Percentiles rank a stretch among this genome's conserved stretches.
Evolutionary conservation across 805 yeast genomes (phyloP).

Genomic region (Nakazawaea siamensis): DNA sequence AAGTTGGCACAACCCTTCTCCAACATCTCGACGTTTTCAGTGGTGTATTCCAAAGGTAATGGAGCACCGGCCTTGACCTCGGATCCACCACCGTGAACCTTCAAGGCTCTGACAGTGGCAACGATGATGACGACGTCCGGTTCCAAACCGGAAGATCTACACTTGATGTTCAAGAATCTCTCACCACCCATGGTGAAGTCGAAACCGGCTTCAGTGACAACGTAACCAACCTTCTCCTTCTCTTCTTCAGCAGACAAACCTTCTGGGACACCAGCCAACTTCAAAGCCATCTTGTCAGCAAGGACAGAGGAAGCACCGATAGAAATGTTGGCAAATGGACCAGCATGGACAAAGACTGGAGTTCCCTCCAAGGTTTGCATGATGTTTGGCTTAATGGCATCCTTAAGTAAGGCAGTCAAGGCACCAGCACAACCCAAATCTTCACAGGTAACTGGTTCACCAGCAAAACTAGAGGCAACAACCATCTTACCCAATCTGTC

Average conservation of each 20-base stretch:
- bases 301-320: conserved; percentile 94
- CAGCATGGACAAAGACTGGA: conserved; percentile 96
- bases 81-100: conserved; percentile 95
- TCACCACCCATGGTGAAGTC: conserved; percentile 99
- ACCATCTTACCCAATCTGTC: conserved; percentile 84
- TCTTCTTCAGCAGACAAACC: conserved; percentile 25
- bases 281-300: conserved; percentile 89
- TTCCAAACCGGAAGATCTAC: conserved; percentile 79
- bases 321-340: conserved; percentile 95
- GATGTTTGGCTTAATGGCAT: conserved; percentile 91
- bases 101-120: conserved; percentile 94
- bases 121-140: conserved; percentile 93
- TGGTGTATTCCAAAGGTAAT: conserved; percentile 71
- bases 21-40: conserved; percentile 75
- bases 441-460: conserved; percentile 86
- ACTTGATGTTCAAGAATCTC: conserved; percentile 90
- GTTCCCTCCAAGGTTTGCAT: conserved; percentile 98
- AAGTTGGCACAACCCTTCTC: conserved; percentile 78
- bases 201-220: conserved; percentile 96
- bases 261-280: conserved; percentile 67
- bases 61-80: conserved; percentile 92
- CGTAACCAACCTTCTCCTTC: conserved; percentile 59
- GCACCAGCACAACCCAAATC: conserved; percentile 97
- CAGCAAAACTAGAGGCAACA: conserved; percentile 68
- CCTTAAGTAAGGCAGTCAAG: conserved; percentile 86